Conservation (phyloP, 768 basidiomycete genomes). For the Lyophyllum shimeji region DNA sequence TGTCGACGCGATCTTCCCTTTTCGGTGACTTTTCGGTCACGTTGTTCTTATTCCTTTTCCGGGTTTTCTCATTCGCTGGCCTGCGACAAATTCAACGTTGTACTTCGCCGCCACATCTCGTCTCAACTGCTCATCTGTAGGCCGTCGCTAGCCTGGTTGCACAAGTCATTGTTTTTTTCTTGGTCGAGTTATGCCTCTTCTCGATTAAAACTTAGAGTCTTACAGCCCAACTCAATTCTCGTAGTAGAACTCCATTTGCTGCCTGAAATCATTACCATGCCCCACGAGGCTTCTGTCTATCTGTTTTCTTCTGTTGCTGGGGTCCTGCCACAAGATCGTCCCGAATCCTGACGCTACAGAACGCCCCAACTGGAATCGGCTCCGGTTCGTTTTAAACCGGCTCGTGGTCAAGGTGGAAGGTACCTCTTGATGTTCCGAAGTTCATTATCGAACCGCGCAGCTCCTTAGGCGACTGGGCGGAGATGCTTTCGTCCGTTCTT, state of each 20-base stretch:
- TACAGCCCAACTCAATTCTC: background rate
- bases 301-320: slow-evolving; percentile 21
- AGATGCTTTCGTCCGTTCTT: background rate
- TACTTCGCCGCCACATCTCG: slow-evolving; percentile 10
- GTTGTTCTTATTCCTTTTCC: slow-evolving; percentile 7
- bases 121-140: background rate
- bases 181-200: background rate
- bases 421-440: background rate
- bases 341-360: slow-evolving; percentile 12
- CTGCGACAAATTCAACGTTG: background rate
- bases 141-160: background rate
- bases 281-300: slow-evolving; percentile 26
- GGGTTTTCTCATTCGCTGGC: background rate
- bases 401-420: background rate
- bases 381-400: background rate
- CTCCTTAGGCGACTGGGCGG: background rate
- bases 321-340: slow-evolving; percentile 13
- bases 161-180: background rate
- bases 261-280: slow-evolving; percentile 4
- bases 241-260: background rate
- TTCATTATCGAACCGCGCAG: background rate
- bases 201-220: background rate
- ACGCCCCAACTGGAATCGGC: slow-evolving; percentile 1
- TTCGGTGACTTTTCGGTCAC: slow-evolving; percentile 13
- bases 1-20: slow-evolving; percentile 22